Conservation (phyloP, 2,329 filamentous ascomycete species). For the Colletotrichum sp. region DNA sequence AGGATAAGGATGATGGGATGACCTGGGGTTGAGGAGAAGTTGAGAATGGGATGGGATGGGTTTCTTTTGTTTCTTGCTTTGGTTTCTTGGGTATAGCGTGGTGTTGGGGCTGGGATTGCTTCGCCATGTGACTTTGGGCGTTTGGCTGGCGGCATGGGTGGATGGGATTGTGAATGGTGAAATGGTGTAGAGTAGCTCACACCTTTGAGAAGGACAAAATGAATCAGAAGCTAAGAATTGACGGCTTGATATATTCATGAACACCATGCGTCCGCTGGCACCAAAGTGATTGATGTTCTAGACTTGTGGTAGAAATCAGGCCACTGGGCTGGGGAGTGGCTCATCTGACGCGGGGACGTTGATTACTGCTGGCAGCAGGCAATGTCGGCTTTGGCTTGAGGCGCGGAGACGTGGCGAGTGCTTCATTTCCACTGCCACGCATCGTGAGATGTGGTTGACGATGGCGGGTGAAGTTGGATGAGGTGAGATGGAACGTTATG, state of each 20-base stretch:
- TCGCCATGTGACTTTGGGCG: neutral
- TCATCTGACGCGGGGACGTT: neutral
- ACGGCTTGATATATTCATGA: neutral
- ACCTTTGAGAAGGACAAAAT: neutral
- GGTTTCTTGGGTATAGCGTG: neutral
- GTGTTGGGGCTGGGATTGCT: neutral
- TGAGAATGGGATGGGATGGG: neutral
- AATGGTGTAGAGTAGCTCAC: neutral
- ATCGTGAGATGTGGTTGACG: neutral
- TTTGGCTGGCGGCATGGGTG: neutral
- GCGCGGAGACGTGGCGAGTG: neutral
- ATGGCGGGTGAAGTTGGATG: neutral
- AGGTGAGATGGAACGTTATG: neutral
- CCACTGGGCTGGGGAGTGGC: neutral
- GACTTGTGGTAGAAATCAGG: neutral
- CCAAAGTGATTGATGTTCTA: neutral
- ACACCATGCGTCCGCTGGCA: neutral
- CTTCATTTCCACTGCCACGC: neutral
- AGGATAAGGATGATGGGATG: conserved; percentile 1
- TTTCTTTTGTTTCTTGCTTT: neutral
- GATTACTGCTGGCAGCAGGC: neutral
- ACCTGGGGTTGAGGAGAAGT: neutral
- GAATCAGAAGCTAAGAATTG: neutral
- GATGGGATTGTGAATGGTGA: neutral
- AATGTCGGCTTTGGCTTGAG: neutral